These are phyloP conservation scores for Elongisporangium undulatum DNA, from an alignment of 352 stramenopile species.

Conservation along the genomic window DNA sequence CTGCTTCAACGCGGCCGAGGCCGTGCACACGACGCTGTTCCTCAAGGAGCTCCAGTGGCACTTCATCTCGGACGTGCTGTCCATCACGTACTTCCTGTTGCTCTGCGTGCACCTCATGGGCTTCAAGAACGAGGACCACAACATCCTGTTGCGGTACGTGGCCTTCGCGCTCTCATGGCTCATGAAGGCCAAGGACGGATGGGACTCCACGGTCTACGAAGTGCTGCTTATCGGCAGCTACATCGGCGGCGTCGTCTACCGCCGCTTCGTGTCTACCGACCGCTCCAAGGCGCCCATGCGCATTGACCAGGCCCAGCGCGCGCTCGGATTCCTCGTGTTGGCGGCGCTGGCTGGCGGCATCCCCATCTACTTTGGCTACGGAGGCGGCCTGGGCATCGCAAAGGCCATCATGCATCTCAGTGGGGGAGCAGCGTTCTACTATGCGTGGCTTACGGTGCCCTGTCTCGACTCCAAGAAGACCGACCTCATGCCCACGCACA, in stretches of 20 bases:
- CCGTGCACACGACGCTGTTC: conserved; percentile 61
- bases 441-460: conserved; percentile 68
- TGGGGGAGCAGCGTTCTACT: conserved; percentile 66
- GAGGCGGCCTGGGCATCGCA: conserved; percentile 40
- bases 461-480: conserved; percentile 84
- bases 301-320: conserved; percentile 48
- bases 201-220: conserved; percentile 68
- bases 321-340: conserved; percentile 32
- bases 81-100: conserved; percentile 81
- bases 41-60: conserved; percentile 76
- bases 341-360: conserved; percentile 40
- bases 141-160: conserved; percentile 83
- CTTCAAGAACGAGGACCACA: conserved; percentile 74
- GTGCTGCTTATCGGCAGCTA: conserved; percentile 57
- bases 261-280: conserved; percentile 38
- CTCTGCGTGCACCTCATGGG: conserved; percentile 85
- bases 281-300: conserved; percentile 47
- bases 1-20: conserved; percentile 80
- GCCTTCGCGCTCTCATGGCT: conserved; percentile 82
- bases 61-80: conserved; percentile 86
- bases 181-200: conserved; percentile 83
- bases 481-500: conserved; percentile 70
- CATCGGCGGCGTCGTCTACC: conserved; percentile 48
- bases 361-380: conserved; percentile 41
- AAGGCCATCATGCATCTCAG: conserved; percentile 71